Conservation (phyloP, 495 filamentous ascomycete species). For the Podospora bellae-mahoneyi region DNA sequence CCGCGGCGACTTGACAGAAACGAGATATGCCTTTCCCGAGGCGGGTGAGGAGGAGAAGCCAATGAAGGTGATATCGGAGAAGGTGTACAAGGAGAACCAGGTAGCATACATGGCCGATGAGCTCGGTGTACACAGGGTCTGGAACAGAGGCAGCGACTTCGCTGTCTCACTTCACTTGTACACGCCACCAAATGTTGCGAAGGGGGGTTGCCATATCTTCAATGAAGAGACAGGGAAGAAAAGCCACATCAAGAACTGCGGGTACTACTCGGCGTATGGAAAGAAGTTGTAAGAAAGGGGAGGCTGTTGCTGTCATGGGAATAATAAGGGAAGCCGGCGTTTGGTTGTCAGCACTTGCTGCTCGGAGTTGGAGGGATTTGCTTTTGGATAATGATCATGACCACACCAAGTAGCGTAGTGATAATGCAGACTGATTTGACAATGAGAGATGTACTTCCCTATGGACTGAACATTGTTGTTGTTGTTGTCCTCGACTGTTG, state of each 20-base stretch:
- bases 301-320: background rate
- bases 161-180: conserved; percentile 89
- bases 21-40: conserved; percentile 72
- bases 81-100: conserved; percentile 51
- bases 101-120: conserved; percentile 39
- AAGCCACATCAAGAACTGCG: conserved; percentile 63
- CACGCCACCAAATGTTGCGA: conserved; percentile 83
- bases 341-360: conserved; percentile 1
- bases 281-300: conserved; percentile 29
- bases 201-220: conserved; percentile 69
- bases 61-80: conserved; percentile 52
- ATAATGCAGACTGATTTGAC: conserved; percentile 1
- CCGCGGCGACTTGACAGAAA: conserved; percentile 72
- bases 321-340: background rate
- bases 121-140: conserved; percentile 79
- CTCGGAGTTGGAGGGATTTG: background rate
- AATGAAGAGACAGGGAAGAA: conserved; percentile 68
- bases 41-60: conserved; percentile 47
- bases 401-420: background rate
- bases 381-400: background rate
- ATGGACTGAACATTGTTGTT: background rate
- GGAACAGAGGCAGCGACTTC: conserved; percentile 68
- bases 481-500: background rate
- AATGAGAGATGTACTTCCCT: conserved; percentile 3
- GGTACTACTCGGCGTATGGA: conserved; percentile 59